Conservation (phyloP, 495 filamentous ascomycete species). For the Astrocystis sublimbata region DNA sequence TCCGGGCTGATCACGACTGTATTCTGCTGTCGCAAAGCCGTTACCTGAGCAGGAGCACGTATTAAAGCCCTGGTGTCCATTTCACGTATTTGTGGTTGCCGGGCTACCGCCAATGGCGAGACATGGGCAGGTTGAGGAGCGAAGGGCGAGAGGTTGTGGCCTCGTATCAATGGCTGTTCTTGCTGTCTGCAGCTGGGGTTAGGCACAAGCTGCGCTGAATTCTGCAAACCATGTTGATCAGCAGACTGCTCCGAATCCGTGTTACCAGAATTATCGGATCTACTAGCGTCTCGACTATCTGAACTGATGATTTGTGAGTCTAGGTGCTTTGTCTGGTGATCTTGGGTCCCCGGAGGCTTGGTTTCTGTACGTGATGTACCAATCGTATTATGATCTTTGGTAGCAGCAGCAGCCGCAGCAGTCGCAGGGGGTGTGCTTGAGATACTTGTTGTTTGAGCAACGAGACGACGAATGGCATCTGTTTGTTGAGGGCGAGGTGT, state of each 20-base stretch:
- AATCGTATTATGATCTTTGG: slow-evolving; percentile 10
- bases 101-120: slow-evolving; percentile 69
- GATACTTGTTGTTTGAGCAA: neutral
- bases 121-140: slow-evolving; percentile 83
- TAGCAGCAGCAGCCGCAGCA: slow-evolving; percentile 18
- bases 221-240: slow-evolving; percentile 38
- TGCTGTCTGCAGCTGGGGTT: slow-evolving; percentile 33
- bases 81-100: slow-evolving; percentile 54
- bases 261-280: slow-evolving; percentile 44
- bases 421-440: neutral
- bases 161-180: slow-evolving; percentile 41
- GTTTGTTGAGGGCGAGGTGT: slow-evolving; percentile 8
- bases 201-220: slow-evolving; percentile 35
- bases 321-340: slow-evolving; percentile 22
- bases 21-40: slow-evolving; percentile 48
- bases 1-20: slow-evolving; percentile 50
- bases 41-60: slow-evolving; percentile 50
- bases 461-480: slow-evolving; percentile 3
- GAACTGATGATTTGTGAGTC: slow-evolving; percentile 33
- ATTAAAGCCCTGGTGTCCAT: slow-evolving; percentile 31
- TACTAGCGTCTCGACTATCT: slow-evolving; percentile 41
- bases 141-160: slow-evolving; percentile 63
- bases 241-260: slow-evolving; percentile 37
- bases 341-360: neutral
- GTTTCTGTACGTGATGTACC: slow-evolving; percentile 14